Evolutionary conservation across 1,284 basidiomycete species (phyloP).

Genomic region (Mycena citricolor): DNA sequence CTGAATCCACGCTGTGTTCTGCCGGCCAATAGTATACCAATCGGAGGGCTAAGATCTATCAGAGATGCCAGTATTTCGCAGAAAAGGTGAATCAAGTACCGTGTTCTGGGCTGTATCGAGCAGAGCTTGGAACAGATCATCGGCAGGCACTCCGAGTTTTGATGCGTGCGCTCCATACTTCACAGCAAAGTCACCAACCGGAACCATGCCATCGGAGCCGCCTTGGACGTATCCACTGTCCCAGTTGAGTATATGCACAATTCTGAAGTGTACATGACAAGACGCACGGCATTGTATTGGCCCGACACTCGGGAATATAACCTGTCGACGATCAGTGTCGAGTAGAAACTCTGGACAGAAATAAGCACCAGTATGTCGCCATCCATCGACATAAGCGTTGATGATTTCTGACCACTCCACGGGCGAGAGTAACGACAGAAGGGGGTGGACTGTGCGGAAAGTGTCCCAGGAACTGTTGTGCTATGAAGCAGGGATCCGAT

Average conservation of each 20-base stretch:
- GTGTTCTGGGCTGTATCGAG: conserved; percentile 52
- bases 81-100: conserved; percentile 27
- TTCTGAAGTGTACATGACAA: not conserved
- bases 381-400: conserved; percentile 49
- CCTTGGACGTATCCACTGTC: conserved; percentile 51
- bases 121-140: conserved; percentile 49
- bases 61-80: conserved; percentile 1
- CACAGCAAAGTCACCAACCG: conserved; percentile 49
- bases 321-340: conserved; percentile 30
- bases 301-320: conserved; percentile 47
- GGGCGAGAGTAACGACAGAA: conserved; percentile 44
- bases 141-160: conserved; percentile 41
- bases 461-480: conserved; percentile 55
- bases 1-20: conserved; percentile 51
- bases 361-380: conserved; percentile 42
- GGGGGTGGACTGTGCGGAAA: conserved; percentile 48
- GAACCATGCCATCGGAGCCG: conserved; percentile 50
- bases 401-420: conserved; percentile 46
- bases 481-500: too few relatives aligned
- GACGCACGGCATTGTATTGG: conserved; percentile 48
- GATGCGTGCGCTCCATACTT: conserved; percentile 41
- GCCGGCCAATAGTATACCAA: conserved; percentile 49
- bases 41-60: conserved; percentile 43
- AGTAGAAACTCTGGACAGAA: conserved; percentile 2
- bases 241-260: not conserved